These are phyloP conservation scores for Aspergillus sojae DNA, from an alignment of 2,329 filamentous ascomycete genomes.

Conservation along the genomic window DNA sequence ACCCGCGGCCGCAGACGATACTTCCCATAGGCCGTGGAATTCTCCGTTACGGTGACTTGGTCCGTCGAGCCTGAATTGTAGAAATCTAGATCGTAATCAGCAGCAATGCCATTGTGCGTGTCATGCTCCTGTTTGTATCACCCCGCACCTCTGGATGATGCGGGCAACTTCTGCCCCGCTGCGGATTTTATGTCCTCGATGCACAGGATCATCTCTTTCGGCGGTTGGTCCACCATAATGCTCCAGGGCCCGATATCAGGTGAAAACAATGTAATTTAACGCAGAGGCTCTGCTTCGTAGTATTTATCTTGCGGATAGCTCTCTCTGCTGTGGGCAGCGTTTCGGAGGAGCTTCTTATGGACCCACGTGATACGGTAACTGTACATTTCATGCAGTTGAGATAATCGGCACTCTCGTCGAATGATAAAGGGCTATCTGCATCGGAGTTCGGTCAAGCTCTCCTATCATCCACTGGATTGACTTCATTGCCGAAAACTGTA, in stretches of 20 bases:
- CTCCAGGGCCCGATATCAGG: neutral
- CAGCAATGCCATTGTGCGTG: neutral
- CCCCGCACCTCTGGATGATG: conserved; percentile 6
- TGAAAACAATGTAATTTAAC: neutral
- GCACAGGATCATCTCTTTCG: conserved; percentile 13
- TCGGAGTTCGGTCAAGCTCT: neutral
- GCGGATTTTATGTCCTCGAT: conserved; percentile 14
- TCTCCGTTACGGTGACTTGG: conserved; percentile 49
- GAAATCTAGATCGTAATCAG: conserved; percentile 46
- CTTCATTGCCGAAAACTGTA: neutral
- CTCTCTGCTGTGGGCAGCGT: neutral
- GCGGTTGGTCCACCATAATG: neutral
- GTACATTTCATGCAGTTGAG: neutral
- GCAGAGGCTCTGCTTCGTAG: neutral
- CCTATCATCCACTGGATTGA: neutral
- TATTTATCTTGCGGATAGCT: neutral
- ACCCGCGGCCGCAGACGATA: conserved; percentile 53
- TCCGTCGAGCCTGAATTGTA: conserved; percentile 58
- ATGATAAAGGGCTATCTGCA: neutral
- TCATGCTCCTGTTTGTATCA: neutral
- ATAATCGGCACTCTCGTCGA: neutral
- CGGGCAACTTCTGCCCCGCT: conserved; percentile 6
- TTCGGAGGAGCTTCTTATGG: neutral
- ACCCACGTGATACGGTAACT: neutral
- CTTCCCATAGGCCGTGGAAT: conserved; percentile 53